These are phyloP conservation scores for Rehmannia glutinosa DNA, from an alignment of 257 asterid genomes.

Conservation along the genomic window DNA sequence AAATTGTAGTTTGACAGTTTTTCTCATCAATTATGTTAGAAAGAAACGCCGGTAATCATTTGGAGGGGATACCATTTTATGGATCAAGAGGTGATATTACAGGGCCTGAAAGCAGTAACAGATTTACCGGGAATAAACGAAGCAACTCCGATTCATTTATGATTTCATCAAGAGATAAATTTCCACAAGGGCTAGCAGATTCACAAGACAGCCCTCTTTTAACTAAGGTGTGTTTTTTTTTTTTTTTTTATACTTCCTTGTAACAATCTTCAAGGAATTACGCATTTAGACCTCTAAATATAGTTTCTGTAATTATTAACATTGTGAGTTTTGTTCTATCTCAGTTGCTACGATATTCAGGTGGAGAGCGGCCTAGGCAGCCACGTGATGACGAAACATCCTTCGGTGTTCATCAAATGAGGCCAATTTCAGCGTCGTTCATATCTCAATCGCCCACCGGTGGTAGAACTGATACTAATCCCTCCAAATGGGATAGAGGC, in stretches of 20 bases:
- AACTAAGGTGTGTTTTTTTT: constrained; percentile 49
- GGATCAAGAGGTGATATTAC: constrained; percentile 65
- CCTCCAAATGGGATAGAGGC: constrained; percentile 52
- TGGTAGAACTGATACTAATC: constrained; percentile 45
- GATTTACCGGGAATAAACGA: constrained; percentile 60
- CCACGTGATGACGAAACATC: constrained; percentile 52
- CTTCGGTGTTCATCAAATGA: constrained; percentile 48
- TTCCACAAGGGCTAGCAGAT: constrained; percentile 48
- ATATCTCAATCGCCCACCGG: constrained; percentile 50
- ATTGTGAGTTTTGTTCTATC: constrained; percentile 41
- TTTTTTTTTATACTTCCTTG: not conserved
- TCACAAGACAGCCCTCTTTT: constrained; percentile 66
- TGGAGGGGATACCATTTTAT: constrained; percentile 76
- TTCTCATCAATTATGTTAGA: constrained; percentile 49
- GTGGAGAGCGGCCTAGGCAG: constrained; percentile 54
- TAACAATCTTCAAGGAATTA: not conserved
- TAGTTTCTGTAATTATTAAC: too few relatives aligned
- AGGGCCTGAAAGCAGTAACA: constrained; percentile 51
- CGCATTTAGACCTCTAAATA: too few relatives aligned
- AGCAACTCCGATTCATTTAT: constrained; percentile 71
- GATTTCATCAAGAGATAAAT: constrained; percentile 60
- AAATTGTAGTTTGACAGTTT: constrained; percentile 28
- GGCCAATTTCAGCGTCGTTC: constrained; percentile 51
- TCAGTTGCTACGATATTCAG: constrained; percentile 74
- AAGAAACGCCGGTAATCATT: constrained; percentile 53